Evolutionary conservation across 148 eudicot species (phyloP).

Genomic region (Heliamphora exappendiculata): DNA sequence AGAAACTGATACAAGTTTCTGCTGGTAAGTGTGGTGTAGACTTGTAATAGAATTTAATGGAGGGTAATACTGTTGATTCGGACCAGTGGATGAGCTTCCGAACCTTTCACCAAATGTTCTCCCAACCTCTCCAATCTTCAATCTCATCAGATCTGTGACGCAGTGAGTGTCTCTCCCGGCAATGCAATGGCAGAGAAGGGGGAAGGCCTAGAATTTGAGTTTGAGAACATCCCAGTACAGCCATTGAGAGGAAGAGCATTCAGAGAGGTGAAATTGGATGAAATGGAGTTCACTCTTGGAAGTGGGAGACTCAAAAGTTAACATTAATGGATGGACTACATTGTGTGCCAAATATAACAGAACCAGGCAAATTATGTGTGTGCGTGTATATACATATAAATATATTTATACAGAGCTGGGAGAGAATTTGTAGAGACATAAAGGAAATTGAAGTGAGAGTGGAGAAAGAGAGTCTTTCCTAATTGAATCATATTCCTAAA

Average conservation of each 20-base stretch:
- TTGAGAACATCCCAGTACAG: slow-evolving; percentile 48
- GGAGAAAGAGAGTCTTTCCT: too few species aligned
- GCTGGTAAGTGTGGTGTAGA: background rate
- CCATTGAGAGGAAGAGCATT: slow-evolving; percentile 87
- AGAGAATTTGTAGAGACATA: background rate
- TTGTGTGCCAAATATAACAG: background rate
- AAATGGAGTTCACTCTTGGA: slow-evolving; percentile 85
- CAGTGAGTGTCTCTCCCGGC: slow-evolving; percentile 34
- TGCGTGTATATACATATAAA: background rate
- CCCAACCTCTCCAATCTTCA: slow-evolving; percentile 70
- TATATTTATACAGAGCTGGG: background rate
- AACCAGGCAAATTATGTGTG: background rate
- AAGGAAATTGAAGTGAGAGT: background rate
- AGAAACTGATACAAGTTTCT: background rate
- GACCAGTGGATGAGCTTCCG: slow-evolving; percentile 83
- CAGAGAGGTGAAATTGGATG: slow-evolving; percentile 85
- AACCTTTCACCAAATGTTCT: slow-evolving; percentile 38
- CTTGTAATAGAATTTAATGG: background rate
- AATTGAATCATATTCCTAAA: background rate
- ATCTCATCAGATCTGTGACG: slow-evolving; percentile 54
- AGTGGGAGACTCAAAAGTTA: slow-evolving; percentile 36
- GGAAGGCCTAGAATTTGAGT: slow-evolving; percentile 41
- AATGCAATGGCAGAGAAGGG: slow-evolving; percentile 42
- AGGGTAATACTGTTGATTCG: background rate
- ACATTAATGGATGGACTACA: background rate